Conservation (phyloP, 441 rosid genomes). For the Eruca vesicaria region DNA sequence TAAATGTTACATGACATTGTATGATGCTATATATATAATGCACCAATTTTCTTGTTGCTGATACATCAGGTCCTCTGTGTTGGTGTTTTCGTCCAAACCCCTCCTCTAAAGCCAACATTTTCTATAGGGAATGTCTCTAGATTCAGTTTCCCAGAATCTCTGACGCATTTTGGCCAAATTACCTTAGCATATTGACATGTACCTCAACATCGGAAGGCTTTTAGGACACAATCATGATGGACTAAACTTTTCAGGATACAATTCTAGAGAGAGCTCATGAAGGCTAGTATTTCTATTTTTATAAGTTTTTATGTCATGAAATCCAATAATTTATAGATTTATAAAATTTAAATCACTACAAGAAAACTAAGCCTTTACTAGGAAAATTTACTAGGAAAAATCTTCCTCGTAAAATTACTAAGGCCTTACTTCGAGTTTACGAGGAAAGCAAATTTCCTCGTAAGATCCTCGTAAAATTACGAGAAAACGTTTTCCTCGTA, state of each 20-base stretch:
- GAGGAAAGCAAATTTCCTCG: too few relatives aligned
- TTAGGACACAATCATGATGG: conserved; percentile 61
- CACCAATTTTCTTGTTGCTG: too few relatives aligned
- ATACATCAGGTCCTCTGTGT: conserved; percentile 23
- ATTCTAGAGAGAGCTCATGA: conserved; percentile 49
- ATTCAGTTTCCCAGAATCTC: conserved; percentile 46
- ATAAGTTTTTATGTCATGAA: too few relatives aligned
- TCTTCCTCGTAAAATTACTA: too few relatives aligned
- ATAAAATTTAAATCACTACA: too few relatives aligned
- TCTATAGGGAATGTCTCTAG: conserved; percentile 47
- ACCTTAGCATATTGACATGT: conserved; percentile 51
- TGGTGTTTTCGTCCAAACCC: conserved; percentile 32
- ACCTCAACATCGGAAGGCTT: conserved; percentile 52
- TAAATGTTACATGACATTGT: conserved; percentile 14
- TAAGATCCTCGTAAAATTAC: too few relatives aligned
- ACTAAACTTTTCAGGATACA: conserved; percentile 53
- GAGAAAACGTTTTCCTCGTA: too few relatives aligned
- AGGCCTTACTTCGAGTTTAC: too few relatives aligned
- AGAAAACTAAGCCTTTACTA: too few relatives aligned
- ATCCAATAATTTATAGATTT: too few relatives aligned
- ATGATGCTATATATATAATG: conserved; percentile 1
- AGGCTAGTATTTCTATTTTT: too few relatives aligned
- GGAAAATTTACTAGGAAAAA: too few relatives aligned
- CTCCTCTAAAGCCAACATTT: conserved; percentile 37
- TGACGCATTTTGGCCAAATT: conserved; percentile 43